These are phyloP conservation scores for Moniliella sp. DNA, from an alignment of 1,284 basidiomycete genomes.

Conservation along the genomic window DNA sequence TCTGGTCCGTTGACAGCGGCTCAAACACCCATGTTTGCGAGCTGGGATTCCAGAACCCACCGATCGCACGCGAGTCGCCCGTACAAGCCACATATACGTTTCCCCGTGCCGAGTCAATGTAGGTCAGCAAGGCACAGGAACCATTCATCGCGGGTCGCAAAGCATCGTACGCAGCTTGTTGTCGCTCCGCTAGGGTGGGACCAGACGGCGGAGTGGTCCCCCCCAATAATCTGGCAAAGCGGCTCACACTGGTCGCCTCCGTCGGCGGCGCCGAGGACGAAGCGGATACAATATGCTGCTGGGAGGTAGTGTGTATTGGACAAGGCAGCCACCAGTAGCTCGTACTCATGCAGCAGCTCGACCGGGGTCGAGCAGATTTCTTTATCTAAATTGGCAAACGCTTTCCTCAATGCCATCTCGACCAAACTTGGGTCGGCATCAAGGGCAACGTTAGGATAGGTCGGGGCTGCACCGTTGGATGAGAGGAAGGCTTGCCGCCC, in stretches of 20 bases:
- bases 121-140: slow-evolving; percentile 27
- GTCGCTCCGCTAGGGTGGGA: too few species aligned
- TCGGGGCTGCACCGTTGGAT: neutral
- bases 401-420: slow-evolving; percentile 52
- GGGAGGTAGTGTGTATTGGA: too few species aligned
- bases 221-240: too few species aligned
- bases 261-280: too few species aligned
- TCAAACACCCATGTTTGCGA: slow-evolving; percentile 57
- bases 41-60: slow-evolving; percentile 52
- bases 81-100: slow-evolving; percentile 48
- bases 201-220: too few species aligned
- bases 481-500: too few species aligned
- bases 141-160: slow-evolving; percentile 26
- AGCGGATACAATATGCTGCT: too few species aligned
- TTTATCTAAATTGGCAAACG: slow-evolving; percentile 55
- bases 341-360: slow-evolving; percentile 43
- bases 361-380: slow-evolving; percentile 57
- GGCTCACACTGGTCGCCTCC: too few species aligned
- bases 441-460: slow-evolving; percentile 18
- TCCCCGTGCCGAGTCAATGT: slow-evolving; percentile 25
- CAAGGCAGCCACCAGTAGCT: slow-evolving; percentile 26
- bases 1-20: slow-evolving; percentile 81
- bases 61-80: slow-evolving; percentile 84
- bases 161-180: slow-evolving; percentile 26
- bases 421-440: slow-evolving; percentile 47